phyloP scores from a whole-genome alignment of 495 filamentous ascomycete genomes.

The Chaetomium cochliodes region DNA sequence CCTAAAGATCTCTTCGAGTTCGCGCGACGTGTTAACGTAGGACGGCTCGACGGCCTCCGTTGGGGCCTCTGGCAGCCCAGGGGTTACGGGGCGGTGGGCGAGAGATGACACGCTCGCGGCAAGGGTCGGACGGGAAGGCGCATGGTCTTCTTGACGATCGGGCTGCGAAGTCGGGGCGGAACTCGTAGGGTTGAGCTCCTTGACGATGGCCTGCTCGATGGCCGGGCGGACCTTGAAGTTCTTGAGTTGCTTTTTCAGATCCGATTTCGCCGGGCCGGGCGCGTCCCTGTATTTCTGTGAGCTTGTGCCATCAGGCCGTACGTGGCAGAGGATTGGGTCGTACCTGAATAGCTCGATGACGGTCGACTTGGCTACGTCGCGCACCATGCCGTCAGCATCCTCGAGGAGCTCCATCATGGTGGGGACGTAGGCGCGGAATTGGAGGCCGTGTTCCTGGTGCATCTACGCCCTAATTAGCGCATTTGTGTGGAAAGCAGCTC shows the following conservation, averaged over 20 bases:
- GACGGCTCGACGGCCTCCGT: conserved; percentile 69
- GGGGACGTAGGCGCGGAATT: conserved; percentile 79
- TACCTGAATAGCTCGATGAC: conserved; percentile 85
- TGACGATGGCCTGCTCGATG: conserved; percentile 74
- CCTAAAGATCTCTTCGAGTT: conserved; percentile 78
- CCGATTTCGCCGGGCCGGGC: conserved; percentile 77
- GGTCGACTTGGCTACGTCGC: conserved; percentile 75
- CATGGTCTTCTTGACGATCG: conserved; percentile 43
- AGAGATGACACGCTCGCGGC: conserved; percentile 52
- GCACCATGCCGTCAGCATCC: conserved; percentile 81
- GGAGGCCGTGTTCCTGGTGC: conserved; percentile 70
- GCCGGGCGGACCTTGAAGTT: conserved; percentile 77
- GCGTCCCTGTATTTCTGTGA: conserved; percentile 57
- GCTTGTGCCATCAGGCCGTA: background rate
- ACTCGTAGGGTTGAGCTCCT: conserved; percentile 62
- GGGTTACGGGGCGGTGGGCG: conserved; percentile 50
- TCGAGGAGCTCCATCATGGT: conserved; percentile 80
- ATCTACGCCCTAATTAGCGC: conserved; percentile 53
- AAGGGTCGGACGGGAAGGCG: conserved; percentile 40
- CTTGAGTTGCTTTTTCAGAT: conserved; percentile 78
- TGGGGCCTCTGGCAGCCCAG: conserved; percentile 54
- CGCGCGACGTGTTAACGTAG: conserved; percentile 74
- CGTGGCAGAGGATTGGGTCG: conserved; percentile 15
- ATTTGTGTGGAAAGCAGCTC: background rate
- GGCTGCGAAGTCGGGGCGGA: conserved; percentile 49